Percentiles rank a stretch among this genome's conserved stretches.
Conservation (phyloP, 257 asterid genomes). For the Solanum piurae region DNA sequence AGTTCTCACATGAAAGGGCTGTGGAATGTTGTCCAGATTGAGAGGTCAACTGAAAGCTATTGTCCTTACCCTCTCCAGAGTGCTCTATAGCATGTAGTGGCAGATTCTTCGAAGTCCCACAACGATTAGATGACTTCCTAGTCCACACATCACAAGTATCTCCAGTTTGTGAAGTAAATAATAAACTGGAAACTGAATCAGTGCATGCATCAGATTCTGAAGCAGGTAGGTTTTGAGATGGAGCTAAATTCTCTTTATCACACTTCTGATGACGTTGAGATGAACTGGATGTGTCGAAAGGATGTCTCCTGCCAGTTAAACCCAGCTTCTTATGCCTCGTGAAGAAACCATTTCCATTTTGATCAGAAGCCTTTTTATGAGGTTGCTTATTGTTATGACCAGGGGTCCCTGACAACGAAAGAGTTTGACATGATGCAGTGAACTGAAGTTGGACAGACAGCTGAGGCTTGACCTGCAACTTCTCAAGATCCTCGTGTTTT, state of each 20-base stretch:
- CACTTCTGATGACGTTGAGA: constrained; percentile 11
- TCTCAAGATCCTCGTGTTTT: constrained; percentile 8
- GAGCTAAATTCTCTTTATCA: constrained; percentile 37
- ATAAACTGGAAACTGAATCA: not conserved
- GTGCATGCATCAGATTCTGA: constrained; percentile 3
- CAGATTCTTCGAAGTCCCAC: constrained; percentile 1
- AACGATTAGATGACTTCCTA: not conserved
- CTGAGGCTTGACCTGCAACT: constrained; percentile 8
- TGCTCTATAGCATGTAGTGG: constrained; percentile 19
- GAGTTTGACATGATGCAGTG: not conserved
- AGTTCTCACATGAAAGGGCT: not conserved
- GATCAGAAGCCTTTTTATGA: constrained; percentile 3
- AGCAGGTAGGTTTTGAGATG: constrained; percentile 2
- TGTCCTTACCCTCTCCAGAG: constrained; percentile 2
- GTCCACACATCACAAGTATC: not conserved
- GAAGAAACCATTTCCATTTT: constrained; percentile 12
- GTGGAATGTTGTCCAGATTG: constrained; percentile 10
- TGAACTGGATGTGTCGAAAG: constrained; percentile 4
- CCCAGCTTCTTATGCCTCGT: constrained; percentile 26
- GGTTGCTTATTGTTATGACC: constrained; percentile 9
- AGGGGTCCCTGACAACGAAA: not conserved
- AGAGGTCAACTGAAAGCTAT: constrained; percentile 4
- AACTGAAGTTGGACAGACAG: not conserved
- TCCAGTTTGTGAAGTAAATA: constrained; percentile 11
- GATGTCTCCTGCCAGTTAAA: constrained; percentile 18